These are phyloP conservation scores for Eucalyptus fibrosa DNA, from an alignment of 345 rosid genomes.

Conservation along the genomic window DNA sequence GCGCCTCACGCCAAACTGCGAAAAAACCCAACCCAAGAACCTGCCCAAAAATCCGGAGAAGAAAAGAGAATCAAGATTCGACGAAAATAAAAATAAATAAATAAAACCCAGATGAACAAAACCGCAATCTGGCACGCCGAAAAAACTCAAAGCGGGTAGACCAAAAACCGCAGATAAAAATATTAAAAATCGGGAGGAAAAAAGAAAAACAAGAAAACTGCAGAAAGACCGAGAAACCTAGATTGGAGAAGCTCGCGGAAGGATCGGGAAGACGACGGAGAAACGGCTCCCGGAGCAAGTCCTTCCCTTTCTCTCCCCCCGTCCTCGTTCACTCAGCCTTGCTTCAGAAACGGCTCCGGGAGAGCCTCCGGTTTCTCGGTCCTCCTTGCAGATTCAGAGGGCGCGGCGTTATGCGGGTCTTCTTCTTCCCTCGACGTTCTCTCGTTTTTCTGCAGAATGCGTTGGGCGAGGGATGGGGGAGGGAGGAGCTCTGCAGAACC, in stretches of 20 bases:
- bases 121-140: not conserved
- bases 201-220: not conserved
- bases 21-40: not conserved
- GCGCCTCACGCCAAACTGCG: not conserved
- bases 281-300: not conserved
- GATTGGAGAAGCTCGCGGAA: not conserved
- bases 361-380: not conserved
- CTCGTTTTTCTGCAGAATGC: not conserved
- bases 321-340: not conserved
- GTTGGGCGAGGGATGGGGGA: not conserved
- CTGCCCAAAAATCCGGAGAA: not conserved
- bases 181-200: not conserved
- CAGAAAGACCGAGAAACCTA: not conserved
- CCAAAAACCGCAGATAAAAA: not conserved
- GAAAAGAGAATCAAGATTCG: not conserved
- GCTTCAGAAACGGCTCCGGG: not conserved
- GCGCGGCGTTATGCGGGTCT: not conserved
- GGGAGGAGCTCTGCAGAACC: not conserved
- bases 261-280: not conserved
- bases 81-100: not conserved
- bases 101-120: not conserved
- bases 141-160: not conserved
- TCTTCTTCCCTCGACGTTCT: not conserved
- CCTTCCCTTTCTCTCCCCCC: not conserved
- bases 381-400: not conserved